Conservation (phyloP, 352 stramenopile genomes). For the Thalassiosira pacifica region DNA sequence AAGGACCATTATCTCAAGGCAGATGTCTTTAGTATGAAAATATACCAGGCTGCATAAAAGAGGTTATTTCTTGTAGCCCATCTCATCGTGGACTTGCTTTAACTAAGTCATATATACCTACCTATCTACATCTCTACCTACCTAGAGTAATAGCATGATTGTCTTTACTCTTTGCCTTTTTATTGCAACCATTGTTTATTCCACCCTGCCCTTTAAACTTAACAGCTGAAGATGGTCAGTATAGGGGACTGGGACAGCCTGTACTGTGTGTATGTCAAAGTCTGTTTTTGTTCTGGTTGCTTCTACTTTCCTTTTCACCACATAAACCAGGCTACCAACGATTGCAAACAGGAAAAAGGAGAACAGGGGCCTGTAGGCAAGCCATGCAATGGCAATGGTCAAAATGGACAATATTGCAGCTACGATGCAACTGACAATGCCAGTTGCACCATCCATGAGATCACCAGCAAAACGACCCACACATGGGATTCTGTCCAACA, state of each 20-base stretch:
- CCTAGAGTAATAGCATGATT: too few relatives aligned
- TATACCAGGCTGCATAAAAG: too few relatives aligned
- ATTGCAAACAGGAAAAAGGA: background rate
- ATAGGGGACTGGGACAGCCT: background rate
- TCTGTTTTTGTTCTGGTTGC: background rate
- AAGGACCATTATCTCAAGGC: too few relatives aligned
- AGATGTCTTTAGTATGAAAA: too few relatives aligned
- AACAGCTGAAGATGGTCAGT: too few relatives aligned
- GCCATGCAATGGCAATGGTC: constrained; percentile 1
- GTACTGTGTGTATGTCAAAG: background rate
- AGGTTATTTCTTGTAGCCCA: too few relatives aligned
- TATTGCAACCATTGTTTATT: too few relatives aligned
- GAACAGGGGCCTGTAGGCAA: background rate
- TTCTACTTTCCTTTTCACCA: background rate
- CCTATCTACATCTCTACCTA: too few relatives aligned
- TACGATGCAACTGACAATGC: background rate
- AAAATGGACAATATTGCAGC: constrained; percentile 9
- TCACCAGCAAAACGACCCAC: constrained; percentile 7
- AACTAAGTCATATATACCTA: too few relatives aligned
- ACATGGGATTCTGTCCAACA: constrained; percentile 53
- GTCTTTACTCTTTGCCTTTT: too few relatives aligned
- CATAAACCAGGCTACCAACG: background rate
- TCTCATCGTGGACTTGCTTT: too few relatives aligned
- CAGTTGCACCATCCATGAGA: constrained; percentile 1
- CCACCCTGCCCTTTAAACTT: too few relatives aligned